Evolutionary conservation across 2,329 filamentous ascomycete genomes (phyloP).

Genomic region (Phaeosphaeriaceae sp.): DNA sequence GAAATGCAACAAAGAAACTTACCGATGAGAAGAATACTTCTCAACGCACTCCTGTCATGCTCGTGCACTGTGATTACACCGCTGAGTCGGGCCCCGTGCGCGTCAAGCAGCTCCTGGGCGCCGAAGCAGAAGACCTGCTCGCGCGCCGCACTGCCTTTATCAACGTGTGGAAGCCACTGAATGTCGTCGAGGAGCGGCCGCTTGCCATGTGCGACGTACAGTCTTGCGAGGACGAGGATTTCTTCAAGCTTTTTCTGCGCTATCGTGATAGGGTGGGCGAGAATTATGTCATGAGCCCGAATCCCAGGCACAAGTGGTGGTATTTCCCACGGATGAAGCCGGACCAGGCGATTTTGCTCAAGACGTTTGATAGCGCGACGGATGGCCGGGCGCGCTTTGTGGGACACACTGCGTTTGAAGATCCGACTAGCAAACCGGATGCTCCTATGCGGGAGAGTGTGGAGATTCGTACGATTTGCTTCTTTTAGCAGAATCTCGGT

Average conservation of each 20-base stretch:
- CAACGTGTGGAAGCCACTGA: conserved; percentile 60
- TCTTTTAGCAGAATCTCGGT: too few relatives aligned
- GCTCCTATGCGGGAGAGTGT: conserved; percentile 48
- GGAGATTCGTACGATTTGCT: conserved; percentile 51
- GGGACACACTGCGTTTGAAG: conserved; percentile 49
- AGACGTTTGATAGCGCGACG: conserved; percentile 48
- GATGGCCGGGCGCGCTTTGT: conserved; percentile 45
- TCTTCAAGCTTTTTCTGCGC: conserved; percentile 50
- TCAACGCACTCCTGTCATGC: conserved; percentile 55
- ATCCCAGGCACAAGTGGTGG: conserved; percentile 47
- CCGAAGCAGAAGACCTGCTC: conserved; percentile 53
- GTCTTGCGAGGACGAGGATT: conserved; percentile 45
- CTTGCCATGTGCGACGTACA: conserved; percentile 51
- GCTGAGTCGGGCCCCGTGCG: conserved; percentile 52
- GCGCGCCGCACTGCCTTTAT: conserved; percentile 56
- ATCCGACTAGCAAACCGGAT: conserved; percentile 40
- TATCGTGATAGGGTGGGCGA: conserved; percentile 50
- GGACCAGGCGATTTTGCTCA: conserved; percentile 48
- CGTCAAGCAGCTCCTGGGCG: conserved; percentile 53
- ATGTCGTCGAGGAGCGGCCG: conserved; percentile 49
- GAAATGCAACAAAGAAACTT: conserved; percentile 40
- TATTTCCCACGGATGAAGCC: conserved; percentile 50
- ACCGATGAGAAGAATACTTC: conserved; percentile 43
- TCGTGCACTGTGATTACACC: conserved; percentile 61
- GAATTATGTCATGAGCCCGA: conserved; percentile 50